Percentiles rank a stretch among this genome's conserved stretches.
phyloP scores from a whole-genome alignment of 2,329 filamentous ascomycete species.

The Pseudovirgaria hyperparasitica region DNA sequence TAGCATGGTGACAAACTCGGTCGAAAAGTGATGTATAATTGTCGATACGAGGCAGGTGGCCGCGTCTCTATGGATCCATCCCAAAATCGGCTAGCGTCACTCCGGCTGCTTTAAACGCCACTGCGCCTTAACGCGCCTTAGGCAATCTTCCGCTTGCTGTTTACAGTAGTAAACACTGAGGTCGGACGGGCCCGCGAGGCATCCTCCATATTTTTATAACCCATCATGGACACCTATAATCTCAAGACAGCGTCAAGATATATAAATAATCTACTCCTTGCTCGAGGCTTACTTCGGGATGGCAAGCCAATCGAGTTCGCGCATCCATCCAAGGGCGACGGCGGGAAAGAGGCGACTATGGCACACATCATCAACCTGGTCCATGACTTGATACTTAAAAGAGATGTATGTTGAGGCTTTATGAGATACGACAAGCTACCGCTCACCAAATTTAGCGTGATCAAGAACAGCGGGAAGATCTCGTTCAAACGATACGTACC shows the following conservation, averaged over 20 bases:
- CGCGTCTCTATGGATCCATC: no score
- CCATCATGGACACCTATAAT: slow-evolving; percentile 38
- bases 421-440: slow-evolving; percentile 1
- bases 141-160: no score
- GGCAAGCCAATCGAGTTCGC: slow-evolving; percentile 73
- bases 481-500: slow-evolving; percentile 64
- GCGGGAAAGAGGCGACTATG: slow-evolving; percentile 57
- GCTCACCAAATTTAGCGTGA: slow-evolving; percentile 50
- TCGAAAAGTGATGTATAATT: no score
- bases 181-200: no score
- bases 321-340: slow-evolving; percentile 50
- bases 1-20: no score
- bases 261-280: slow-evolving; percentile 53
- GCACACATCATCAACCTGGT: slow-evolving; percentile 81
- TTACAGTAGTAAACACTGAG: no score
- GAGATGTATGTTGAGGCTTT: no score
- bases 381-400: slow-evolving; percentile 80
- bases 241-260: slow-evolving; percentile 50
- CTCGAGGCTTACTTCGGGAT: slow-evolving; percentile 48
- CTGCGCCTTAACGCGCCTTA: no score
- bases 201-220: no score
- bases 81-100: no score
- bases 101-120: no score
- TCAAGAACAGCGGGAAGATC: slow-evolving; percentile 72
- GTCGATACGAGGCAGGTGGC: no score